These are phyloP conservation scores for Ajuga chamaepitys DNA, from an alignment of 257 asterid genomes.

Conservation along the genomic window DNA sequence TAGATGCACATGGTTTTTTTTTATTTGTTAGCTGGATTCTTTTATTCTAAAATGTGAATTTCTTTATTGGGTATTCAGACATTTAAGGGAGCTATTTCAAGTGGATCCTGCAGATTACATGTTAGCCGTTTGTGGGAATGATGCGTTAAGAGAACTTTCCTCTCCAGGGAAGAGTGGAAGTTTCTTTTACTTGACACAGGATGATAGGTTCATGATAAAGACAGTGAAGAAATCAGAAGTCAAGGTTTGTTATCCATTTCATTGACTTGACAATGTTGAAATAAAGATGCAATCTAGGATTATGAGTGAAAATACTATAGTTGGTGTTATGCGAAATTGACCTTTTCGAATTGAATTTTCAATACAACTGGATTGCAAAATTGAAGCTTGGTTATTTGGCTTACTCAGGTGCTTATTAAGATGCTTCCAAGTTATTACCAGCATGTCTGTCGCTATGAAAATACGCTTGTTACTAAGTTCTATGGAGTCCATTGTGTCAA, in stretches of 20 bases:
- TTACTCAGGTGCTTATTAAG: conserved; percentile 74
- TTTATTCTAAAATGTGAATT: conserved; percentile 14
- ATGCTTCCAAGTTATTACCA: conserved; percentile 87
- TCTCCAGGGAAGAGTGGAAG: conserved; percentile 99
- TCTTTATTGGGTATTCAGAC: conserved; percentile 38
- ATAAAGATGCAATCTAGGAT: neutral
- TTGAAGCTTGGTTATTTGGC: conserved; percentile 18
- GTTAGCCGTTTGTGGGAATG: conserved; percentile 91
- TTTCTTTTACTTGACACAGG: conserved; percentile 88
- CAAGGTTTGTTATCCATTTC: conserved; percentile 66
- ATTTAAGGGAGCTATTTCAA: conserved; percentile 78
- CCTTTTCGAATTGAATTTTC: neutral
- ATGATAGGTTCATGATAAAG: conserved; percentile 95
- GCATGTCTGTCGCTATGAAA: conserved; percentile 76
- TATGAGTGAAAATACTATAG: neutral
- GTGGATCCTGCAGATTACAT: conserved; percentile 97
- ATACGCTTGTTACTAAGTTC: conserved; percentile 85
- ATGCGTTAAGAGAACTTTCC: conserved; percentile 91
- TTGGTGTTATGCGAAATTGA: neutral
- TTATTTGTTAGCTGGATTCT: neutral
- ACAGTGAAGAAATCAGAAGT: conserved; percentile 97
- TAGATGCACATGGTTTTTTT: neutral
- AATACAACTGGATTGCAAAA: neutral
- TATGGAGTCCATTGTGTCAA: conserved; percentile 96
- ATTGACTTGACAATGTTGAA: conserved; percentile 18